A percentile compares a stretch with the other conserved stretches of the same genome.
Evolutionary conservation across 1,284 basidiomycete genomes (phyloP).

Genomic region (Rugosomyces carneus): DNA sequence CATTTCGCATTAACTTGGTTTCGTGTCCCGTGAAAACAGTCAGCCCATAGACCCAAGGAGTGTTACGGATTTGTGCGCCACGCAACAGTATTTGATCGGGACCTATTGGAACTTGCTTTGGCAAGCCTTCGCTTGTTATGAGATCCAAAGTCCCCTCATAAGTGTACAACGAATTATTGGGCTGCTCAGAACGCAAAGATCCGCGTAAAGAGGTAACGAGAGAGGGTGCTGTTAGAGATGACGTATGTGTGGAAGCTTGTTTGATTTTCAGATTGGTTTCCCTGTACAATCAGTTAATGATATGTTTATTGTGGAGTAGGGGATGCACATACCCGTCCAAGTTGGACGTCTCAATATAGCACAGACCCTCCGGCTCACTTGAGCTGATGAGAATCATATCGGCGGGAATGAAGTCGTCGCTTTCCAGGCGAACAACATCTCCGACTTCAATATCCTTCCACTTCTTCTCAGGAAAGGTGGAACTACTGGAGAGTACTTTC

Average conservation of each 20-base stretch:
- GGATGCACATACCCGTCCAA: too few relatives aligned
- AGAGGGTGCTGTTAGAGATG: constrained; percentile 78
- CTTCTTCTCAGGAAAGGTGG: constrained; percentile 69
- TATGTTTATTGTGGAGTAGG: too few relatives aligned
- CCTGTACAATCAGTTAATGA: too few relatives aligned
- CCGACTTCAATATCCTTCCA: constrained; percentile 99
- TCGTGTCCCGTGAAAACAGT: constrained; percentile 94
- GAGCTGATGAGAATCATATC: constrained; percentile 89
- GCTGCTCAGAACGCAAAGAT: constrained; percentile 87
- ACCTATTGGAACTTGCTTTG: constrained; percentile 63
- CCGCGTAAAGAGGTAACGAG: constrained; percentile 87
- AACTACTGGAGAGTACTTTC: constrained; percentile 67
- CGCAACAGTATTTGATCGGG: constrained; percentile 94
- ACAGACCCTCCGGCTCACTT: constrained; percentile 79
- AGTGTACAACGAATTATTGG: constrained; percentile 89
- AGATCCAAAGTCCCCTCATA: constrained; percentile 86
- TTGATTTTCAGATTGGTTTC: constrained; percentile 95
- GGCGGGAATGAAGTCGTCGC: constrained; percentile 95
- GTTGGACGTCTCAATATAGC: constrained; percentile 93
- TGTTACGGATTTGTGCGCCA: constrained; percentile 91
- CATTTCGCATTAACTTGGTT: constrained; percentile 98
- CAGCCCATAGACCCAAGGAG: constrained; percentile 89
- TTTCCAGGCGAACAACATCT: constrained; percentile 86
- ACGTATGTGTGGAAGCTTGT: constrained; percentile 73
- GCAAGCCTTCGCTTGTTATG: constrained; percentile 42